phyloP scores from a whole-genome alignment of 2,329 filamentous ascomycete genomes.

The Dichotomopilus funicola region DNA sequence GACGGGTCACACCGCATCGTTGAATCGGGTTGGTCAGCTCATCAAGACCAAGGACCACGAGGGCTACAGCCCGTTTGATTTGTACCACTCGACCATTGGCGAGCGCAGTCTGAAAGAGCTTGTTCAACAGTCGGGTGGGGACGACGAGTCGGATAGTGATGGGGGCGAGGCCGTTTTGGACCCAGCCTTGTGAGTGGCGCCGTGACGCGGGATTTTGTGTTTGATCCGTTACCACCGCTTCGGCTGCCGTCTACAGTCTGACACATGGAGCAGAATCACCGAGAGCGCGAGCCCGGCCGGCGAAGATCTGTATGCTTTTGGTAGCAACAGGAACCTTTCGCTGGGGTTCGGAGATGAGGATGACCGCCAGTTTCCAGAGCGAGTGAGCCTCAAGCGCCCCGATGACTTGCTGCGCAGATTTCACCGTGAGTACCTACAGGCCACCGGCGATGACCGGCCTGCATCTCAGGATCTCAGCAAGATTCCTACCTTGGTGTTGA shows the following conservation, averaged over 20 bases:
- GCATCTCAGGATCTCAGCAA: conserved; percentile 36
- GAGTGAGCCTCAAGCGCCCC: conserved; percentile 68
- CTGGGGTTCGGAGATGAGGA: conserved; percentile 93
- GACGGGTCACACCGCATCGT: conserved; percentile 51
- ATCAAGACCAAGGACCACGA: conserved; percentile 96
- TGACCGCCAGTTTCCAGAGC: conserved; percentile 88
- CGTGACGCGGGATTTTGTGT: background rate
- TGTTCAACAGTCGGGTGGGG: conserved; percentile 36
- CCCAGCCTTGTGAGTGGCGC: conserved; percentile 23
- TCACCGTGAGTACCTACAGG: conserved; percentile 58
- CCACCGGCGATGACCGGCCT: conserved; percentile 34
- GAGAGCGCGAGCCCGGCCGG: conserved; percentile 37
- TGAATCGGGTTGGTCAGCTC: conserved; percentile 61
- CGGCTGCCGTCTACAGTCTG: conserved; percentile 6
- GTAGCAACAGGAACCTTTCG: conserved; percentile 91
- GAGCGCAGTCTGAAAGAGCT: conserved; percentile 55
- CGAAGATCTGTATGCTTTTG: conserved; percentile 88
- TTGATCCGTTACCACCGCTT: background rate
- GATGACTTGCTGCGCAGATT: conserved; percentile 70
- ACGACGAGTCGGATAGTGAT: conserved; percentile 51
- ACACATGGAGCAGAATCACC: conserved; percentile 14
- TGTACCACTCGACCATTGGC: conserved; percentile 83
- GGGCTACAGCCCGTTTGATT: conserved; percentile 87
- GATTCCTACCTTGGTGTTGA: conserved; percentile 66
- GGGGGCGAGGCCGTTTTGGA: conserved; percentile 30